These are phyloP conservation scores for Fusarium tanahbumbuense DNA, from an alignment of 2,329 filamentous ascomycete genomes.

Conservation along the genomic window DNA sequence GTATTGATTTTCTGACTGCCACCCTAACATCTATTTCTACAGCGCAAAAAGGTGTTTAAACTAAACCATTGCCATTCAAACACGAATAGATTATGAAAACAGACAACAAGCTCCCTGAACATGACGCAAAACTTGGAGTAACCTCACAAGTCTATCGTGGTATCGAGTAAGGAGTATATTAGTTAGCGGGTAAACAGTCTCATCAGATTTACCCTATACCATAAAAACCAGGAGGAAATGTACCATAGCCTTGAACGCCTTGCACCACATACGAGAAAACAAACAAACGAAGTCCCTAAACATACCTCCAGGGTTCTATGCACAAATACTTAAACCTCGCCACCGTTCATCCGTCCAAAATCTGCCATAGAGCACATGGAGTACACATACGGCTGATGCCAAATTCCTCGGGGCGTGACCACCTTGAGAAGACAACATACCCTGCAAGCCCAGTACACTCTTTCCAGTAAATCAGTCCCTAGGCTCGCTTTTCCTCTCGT, in stretches of 20 bases:
- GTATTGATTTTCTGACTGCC: background rate
- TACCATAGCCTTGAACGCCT: constrained; percentile 19
- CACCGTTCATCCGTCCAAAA: background rate
- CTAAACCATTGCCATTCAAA: background rate
- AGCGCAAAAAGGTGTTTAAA: background rate
- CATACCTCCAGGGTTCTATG: background rate
- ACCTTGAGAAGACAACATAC: background rate
- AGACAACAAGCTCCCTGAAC: background rate
- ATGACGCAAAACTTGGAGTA: background rate
- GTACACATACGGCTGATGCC: background rate
- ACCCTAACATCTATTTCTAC: background rate
- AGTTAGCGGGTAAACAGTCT: background rate
- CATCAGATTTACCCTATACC: constrained; percentile 28
- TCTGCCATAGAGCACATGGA: background rate
- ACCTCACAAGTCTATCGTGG: background rate
- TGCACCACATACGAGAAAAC: constrained; percentile 2
- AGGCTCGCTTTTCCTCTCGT: constrained; percentile 49
- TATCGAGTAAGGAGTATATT: background rate
- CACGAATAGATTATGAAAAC: background rate
- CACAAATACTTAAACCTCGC: background rate
- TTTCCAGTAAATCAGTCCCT: constrained; percentile 13
- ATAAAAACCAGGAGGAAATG: background rate
- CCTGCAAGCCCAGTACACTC: background rate
- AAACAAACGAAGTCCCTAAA: background rate
- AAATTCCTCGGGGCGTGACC: too few relatives aligned